Conservation (phyloP, 106 monocot genomes). For the Ottelia alismoides region DNA sequence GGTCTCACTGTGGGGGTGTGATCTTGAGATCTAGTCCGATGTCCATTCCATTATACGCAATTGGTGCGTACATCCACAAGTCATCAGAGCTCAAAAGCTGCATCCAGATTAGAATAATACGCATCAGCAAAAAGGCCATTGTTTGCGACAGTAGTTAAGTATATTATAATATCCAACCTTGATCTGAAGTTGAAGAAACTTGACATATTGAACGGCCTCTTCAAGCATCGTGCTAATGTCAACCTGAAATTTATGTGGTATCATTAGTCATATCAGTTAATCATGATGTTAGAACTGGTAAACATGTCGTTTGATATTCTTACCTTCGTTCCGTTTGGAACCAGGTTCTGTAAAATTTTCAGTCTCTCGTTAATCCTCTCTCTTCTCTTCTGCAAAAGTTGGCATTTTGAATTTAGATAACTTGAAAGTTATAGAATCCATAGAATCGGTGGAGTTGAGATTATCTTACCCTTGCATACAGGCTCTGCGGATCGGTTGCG, state of each 20-base stretch:
- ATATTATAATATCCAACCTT: no score
- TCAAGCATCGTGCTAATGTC: no score
- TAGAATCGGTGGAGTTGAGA: neutral
- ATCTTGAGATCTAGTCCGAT: conserved; percentile 33
- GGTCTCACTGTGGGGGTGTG: conserved; percentile 8
- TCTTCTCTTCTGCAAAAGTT: conserved; percentile 51
- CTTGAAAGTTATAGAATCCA: neutral
- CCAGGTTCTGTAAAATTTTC: conserved; percentile 47
- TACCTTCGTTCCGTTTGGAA: conserved; percentile 77
- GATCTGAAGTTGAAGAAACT: no score
- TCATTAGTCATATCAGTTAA: no score
- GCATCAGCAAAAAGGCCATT: no score
- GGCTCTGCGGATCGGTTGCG: conserved; percentile 21
- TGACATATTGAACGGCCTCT: no score
- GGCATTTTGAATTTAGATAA: neutral
- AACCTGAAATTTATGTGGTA: no score
- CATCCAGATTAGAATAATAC: neutral
- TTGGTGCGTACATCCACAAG: conserved; percentile 75
- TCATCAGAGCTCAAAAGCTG: conserved; percentile 78
- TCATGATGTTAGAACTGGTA: no score
- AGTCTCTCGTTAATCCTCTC: conserved; percentile 75
- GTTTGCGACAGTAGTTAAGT: no score
- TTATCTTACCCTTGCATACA: conserved; percentile 23
- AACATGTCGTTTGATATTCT: neutral
- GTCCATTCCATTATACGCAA: conserved; percentile 63